Percentiles rank a stretch among this genome's conserved stretches.
These are phyloP conservation scores for Euphorbia peplus DNA, from an alignment of 345 rosid species.

Conservation along the genomic window DNA sequence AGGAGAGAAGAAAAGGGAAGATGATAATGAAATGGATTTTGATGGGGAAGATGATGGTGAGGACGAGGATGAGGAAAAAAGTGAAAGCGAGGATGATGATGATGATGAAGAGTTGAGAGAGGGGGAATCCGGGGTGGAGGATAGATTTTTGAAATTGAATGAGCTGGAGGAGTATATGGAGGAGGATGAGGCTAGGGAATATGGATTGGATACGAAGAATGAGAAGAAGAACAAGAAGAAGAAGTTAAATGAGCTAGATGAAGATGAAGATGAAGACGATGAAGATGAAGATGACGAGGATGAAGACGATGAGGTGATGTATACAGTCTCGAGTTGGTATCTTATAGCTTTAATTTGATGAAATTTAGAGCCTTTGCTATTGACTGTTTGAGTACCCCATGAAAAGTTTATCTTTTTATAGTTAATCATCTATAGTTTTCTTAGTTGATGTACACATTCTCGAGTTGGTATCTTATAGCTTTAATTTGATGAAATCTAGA, in stretches of 20 bases:
- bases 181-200: conserved; percentile 76
- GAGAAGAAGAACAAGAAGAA: conserved; percentile 26
- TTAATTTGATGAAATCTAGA: background rate
- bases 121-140: conserved; percentile 58
- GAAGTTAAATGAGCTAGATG: background rate
- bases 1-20: conserved; percentile 8
- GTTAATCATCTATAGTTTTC: too few relatives aligned
- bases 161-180: conserved; percentile 69
- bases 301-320: conserved; percentile 31
- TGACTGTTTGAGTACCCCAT: too few relatives aligned
- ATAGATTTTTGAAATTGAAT: conserved; percentile 70
- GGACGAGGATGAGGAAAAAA: conserved; percentile 2
- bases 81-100: conserved; percentile 22
- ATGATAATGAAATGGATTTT: conserved; percentile 37
- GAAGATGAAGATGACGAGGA: conserved; percentile 33
- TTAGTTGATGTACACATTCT: conserved; percentile 7
- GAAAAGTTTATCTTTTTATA: too few relatives aligned
- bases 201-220: conserved; percentile 44
- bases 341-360: background rate
- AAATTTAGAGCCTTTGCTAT: too few relatives aligned
- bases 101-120: conserved; percentile 36
- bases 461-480: background rate
- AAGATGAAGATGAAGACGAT: conserved; percentile 26
- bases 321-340: background rate
- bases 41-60: conserved; percentile 33